Evolutionary conservation across 2,329 filamentous ascomycete species (phyloP), one percentile per base, ranked within the genome.

Genomic region (Diplodia intermedia): DNA sequence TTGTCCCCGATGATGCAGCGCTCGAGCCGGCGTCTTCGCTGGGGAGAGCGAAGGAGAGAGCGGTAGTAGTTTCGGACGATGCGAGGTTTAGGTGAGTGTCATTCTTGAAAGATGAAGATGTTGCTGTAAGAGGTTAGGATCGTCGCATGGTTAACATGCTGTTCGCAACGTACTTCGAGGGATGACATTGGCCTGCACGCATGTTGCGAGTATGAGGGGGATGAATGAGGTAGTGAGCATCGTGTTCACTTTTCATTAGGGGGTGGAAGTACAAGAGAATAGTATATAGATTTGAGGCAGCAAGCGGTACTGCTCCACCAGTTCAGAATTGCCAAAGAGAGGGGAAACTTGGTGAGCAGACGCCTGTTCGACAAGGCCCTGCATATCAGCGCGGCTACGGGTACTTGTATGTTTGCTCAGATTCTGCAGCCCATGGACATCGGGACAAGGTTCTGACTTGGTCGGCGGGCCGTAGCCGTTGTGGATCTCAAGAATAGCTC

Each of bases 401-500:
- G 40, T 61, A 61, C 57, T 61, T 61, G 40, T 61, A 61, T 33
- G 57, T 61, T 20, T n/a, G 29, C 36, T 31, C n/a, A 3, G 57
- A 52, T 15, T 33, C 31, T 33, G 7, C 31, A 38, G 15, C 8
- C 3, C n/a, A 52, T 50, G n/a, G 47, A 38, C 50, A 47, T 38
- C 47, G 11, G 20, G 29, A 5, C 18, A 36, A 50, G 43, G 29
- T 20, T 26, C 57, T 36, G n/a, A 38, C 14, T n/a, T 50, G 11
- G 40, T 5, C 9, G 15, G 20, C 57, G 57, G 57, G 8, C 40
- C 57, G 57, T 33, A 49, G 57, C 57, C 57, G 57, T 50, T 20
- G 38, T 63, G 60, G 31, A 63, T 36, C 60, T 52, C 31, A 63
- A 52, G 56, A 61, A 61, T 61, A 61, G 60, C 29, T 52, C 47